Base-by-base conservation (phyloP, 306 rosid species). In the Glycine tomentella region DNA sequence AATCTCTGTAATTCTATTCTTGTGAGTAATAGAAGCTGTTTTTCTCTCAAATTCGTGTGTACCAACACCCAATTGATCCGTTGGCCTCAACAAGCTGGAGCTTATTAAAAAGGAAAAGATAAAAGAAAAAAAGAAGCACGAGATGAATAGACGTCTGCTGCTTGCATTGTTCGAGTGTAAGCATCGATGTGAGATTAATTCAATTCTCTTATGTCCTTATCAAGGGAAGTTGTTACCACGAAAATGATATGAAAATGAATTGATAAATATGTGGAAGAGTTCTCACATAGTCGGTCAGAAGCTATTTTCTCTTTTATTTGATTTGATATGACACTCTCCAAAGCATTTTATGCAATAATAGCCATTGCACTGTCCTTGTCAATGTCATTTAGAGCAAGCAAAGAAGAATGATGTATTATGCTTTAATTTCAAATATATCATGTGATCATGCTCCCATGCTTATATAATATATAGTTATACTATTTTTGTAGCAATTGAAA, bases 131-230 rank as follows among this genome's bases (percentile, higher is more conserved):
- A 53, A 36, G 61, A 61, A 56, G 49, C 72, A 83, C 73, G 7
- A 13, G 81, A 57, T 38, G 75, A 74, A 68, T 68, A 69, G 78
- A 51, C 53, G 57, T 79, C 0, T 57, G 61, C 67, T 79, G 42
- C 55, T 74, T 64, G 72, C 36, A 61, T 10, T 34, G 48, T 44
- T 67, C 55, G 36, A 17, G 69, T 55, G 33, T 12, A 33, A 55
- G 53, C n/a, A 48, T 81, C 71, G 76, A 75, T 67, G 71, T 81
- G 76, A 75, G 56, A 57, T 80, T 51, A 61, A 45, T 62, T 84
- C 61, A 79, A 38, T 67, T 74, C 50, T 65, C 72, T 45, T 34
- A 13, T n/a, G 58, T 74, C 80, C 42, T 38, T 52, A 14, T 68
- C 77, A 40, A 20, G 64, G 44, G 4, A 84, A 61, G 42, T 51